A percentile compares a stretch with the other conserved stretches of the same genome.
Evolutionary conservation across 768 basidiomycete genomes (phyloP).

Genomic region (Clitopilus passeckerianus): DNA sequence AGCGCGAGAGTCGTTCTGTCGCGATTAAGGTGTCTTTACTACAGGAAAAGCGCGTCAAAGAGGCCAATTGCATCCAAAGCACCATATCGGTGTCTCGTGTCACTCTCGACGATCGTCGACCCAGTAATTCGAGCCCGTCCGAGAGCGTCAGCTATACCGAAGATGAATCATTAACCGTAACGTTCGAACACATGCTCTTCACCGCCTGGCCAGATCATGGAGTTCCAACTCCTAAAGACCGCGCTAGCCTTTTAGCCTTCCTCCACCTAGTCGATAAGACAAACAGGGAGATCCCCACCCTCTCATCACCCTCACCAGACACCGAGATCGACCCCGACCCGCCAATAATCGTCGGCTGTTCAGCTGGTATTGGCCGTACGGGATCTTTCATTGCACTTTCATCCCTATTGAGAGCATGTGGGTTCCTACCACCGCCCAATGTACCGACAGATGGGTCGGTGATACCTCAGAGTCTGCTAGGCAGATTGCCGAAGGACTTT

Average conservation of each 20-base stretch:
- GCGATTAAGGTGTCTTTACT: constrained; percentile 57
- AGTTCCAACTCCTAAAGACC: constrained; percentile 61
- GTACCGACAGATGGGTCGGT: constrained; percentile 22
- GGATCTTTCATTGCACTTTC: constrained; percentile 81
- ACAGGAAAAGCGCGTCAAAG: constrained; percentile 36
- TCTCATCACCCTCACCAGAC: constrained; percentile 18
- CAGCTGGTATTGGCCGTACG: constrained; percentile 84
- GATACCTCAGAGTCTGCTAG: constrained; percentile 50
- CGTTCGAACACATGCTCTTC: constrained; percentile 71
- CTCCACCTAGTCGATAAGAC: constrained; percentile 55
- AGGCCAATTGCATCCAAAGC: constrained; percentile 59
- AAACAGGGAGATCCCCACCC: constrained; percentile 43
- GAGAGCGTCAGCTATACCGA: background rate
- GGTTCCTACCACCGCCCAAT: constrained; percentile 35
- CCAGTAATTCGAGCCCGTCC: background rate
- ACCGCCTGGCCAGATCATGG: constrained; percentile 83
- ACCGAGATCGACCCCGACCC: constrained; percentile 48
- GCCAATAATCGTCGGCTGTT: constrained; percentile 81
- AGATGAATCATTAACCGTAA: constrained; percentile 14
- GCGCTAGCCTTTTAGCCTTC: constrained; percentile 56
- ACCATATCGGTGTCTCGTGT: constrained; percentile 50
- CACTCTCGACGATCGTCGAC: constrained; percentile 1
- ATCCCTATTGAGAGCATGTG: constrained; percentile 66
- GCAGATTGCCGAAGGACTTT: constrained; percentile 43
- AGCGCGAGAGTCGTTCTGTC: constrained; percentile 25